A percentile compares a stretch with the other conserved stretches of the same genome.
Conservation (phyloP, 2,329 filamentous ascomycete species). For the Onygenales sp. region DNA sequence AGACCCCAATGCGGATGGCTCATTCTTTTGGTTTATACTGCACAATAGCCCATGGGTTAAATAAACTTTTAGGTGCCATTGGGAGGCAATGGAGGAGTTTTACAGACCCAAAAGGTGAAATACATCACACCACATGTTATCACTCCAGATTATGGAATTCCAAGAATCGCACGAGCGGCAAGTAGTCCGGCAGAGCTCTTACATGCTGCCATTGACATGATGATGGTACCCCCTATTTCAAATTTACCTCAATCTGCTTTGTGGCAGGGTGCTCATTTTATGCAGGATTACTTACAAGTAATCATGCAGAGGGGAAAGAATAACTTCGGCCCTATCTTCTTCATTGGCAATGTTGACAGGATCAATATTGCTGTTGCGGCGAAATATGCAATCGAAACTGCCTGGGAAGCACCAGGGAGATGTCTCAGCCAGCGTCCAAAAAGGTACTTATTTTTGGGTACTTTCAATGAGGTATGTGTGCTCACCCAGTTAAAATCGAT, state of each 20-base stretch:
- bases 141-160: background rate
- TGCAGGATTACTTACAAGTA: background rate
- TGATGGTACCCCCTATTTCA: background rate
- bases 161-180: background rate
- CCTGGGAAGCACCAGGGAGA: background rate
- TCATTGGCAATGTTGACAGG: background rate
- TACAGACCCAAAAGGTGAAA: background rate
- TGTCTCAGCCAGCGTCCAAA: background rate
- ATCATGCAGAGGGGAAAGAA: background rate
- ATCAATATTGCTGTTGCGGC: background rate
- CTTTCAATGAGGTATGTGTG: background rate
- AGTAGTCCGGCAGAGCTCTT: background rate
- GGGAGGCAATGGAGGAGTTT: no score
- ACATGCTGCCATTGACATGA: background rate
- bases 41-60: no score
- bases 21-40: background rate
- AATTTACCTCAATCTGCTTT: background rate
- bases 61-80: no score
- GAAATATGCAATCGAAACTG: background rate
- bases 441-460: background rate
- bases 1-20: background rate
- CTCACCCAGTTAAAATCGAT: background rate
- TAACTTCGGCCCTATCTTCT: background rate
- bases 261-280: no score
- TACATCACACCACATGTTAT: background rate